Percentiles rank a stretch among this genome's conserved stretches.
These are phyloP conservation scores for Exophiala lecanii-corni DNA, from an alignment of 2,329 filamentous ascomycete species.

Conservation along the genomic window DNA sequence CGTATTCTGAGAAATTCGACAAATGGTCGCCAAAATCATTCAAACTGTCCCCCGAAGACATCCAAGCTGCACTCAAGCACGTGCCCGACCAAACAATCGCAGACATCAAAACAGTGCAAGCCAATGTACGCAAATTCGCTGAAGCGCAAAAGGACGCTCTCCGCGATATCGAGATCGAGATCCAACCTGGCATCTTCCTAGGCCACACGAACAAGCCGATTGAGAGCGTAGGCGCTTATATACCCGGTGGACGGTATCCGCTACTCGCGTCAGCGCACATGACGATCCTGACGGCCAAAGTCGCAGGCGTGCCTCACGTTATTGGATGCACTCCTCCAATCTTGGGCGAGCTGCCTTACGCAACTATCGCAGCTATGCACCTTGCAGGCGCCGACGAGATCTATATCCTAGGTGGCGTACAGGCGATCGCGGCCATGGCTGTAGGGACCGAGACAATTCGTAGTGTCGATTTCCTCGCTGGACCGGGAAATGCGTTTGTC, in stretches of 20 bases:
- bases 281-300: conserved; percentile 53
- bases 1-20: conserved; percentile 52
- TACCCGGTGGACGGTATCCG: conserved; percentile 51
- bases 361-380: conserved; percentile 49
- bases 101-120: conserved; percentile 51
- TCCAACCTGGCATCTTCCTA: conserved; percentile 47
- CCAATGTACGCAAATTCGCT: conserved; percentile 48
- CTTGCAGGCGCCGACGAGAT: conserved; percentile 50
- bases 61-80: conserved; percentile 40
- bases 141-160: conserved; percentile 44
- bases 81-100: conserved; percentile 47
- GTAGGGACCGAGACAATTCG: conserved; percentile 15
- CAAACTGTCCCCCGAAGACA: conserved; percentile 44
- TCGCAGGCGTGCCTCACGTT: conserved; percentile 48
- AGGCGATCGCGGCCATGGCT: conserved; percentile 38
- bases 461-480: conserved; percentile 51
- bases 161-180: conserved; percentile 49
- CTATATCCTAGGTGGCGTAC: conserved; percentile 49
- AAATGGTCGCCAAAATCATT: conserved; percentile 49
- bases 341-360: conserved; percentile 43
- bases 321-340: conserved; percentile 51
- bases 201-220: conserved; percentile 51
- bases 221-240: conserved; percentile 43
- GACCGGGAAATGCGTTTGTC: conserved; percentile 53
- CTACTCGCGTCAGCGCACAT: conserved; percentile 52